These are phyloP conservation scores for Termitomyces sp. DNA, from an alignment of 768 basidiomycete species.

Conservation along the genomic window DNA sequence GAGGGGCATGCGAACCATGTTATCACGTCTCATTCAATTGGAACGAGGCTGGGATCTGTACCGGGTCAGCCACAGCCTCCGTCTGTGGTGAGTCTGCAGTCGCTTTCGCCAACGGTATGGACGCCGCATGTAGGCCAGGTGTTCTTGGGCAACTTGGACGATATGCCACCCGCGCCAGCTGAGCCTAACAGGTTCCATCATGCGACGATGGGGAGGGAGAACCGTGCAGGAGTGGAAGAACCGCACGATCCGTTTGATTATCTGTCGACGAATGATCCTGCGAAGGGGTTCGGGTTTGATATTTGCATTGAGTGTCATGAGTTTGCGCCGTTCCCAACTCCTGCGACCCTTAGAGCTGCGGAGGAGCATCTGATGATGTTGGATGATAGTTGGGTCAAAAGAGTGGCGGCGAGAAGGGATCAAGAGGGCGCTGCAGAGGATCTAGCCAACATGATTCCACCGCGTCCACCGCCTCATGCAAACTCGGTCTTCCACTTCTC, in stretches of 20 bases:
- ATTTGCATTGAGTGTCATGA: conserved; percentile 90
- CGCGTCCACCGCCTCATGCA: conserved; percentile 69
- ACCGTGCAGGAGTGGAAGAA: neutral
- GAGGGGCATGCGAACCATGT: conserved; percentile 2
- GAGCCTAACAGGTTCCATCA: conserved; percentile 22
- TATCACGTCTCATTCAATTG: neutral
- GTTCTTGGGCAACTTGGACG: conserved; percentile 79
- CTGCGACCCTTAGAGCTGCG: conserved; percentile 62
- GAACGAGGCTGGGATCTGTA: neutral
- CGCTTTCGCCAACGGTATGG: conserved; percentile 40
- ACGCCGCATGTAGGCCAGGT: conserved; percentile 62
- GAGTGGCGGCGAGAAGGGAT: conserved; percentile 24
- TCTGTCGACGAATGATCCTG: conserved; percentile 36
- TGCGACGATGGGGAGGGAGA: conserved; percentile 10
- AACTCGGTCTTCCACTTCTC: conserved; percentile 70
- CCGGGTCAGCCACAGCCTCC: neutral
- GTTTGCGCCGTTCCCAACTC: conserved; percentile 68
- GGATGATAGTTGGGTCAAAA: conserved; percentile 63
- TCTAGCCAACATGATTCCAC: conserved; percentile 27
- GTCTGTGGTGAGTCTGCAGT: conserved; percentile 15
- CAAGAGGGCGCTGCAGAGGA: conserved; percentile 17
- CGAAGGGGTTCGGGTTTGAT: conserved; percentile 66
- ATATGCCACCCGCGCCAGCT: conserved; percentile 56
- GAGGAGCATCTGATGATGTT: conserved; percentile 71
- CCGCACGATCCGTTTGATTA: conserved; percentile 43